Percentiles rank a stretch among this genome's conserved stretches.
Evolutionary conservation across 108 stramenopile genomes (phyloP).

Genomic region (Nitzschia palea): DNA sequence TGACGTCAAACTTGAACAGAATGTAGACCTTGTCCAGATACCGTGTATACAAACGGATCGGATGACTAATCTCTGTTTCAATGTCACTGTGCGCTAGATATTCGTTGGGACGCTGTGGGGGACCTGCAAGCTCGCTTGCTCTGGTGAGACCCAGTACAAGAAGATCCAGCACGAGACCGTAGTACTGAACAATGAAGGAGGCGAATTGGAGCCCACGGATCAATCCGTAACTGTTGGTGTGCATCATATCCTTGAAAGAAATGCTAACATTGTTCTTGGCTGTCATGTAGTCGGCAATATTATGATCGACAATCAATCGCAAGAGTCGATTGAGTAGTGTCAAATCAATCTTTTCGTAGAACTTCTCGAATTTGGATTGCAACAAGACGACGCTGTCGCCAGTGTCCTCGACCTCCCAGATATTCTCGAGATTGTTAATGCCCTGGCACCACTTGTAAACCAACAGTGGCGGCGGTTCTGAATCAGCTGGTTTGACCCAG

Average conservation of each 20-base stretch:
- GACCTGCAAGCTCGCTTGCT: slow-evolving; percentile 97
- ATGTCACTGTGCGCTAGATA: slow-evolving; percentile 95
- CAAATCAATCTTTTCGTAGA: slow-evolving; percentile 98
- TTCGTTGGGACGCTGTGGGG: slow-evolving; percentile 95
- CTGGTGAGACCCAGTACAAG: slow-evolving; percentile 94
- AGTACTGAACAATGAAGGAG: slow-evolving; percentile 97
- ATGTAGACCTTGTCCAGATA: slow-evolving; percentile 98
- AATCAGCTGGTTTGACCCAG: slow-evolving; percentile 98
- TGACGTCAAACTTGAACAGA: slow-evolving; percentile 93
- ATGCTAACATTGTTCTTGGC: slow-evolving; percentile 98
- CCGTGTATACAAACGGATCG: slow-evolving; percentile 97
- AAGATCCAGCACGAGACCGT: slow-evolving; percentile 96
- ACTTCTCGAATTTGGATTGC: slow-evolving; percentile 96
- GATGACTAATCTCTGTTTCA: slow-evolving; percentile 94
- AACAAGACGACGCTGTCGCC: slow-evolving; percentile 97
- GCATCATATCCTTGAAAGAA: slow-evolving; percentile 98
- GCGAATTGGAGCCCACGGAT: slow-evolving; percentile 96
- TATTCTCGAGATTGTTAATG: slow-evolving; percentile 95
- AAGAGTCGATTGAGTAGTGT: slow-evolving; percentile 96
- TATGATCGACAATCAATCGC: slow-evolving; percentile 98
- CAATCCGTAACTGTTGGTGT: slow-evolving; percentile 97
- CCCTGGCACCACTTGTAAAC: slow-evolving; percentile 99
- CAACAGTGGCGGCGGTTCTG: slow-evolving; percentile 98
- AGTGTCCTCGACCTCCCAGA: slow-evolving; percentile 92
- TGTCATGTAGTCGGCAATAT: slow-evolving; percentile 99